Evolutionary conservation across 1,139 yeast genomes (phyloP), one percentile per base, ranked within the genome.

Genomic region (Kurtzmaniella quercitrusa): DNA sequence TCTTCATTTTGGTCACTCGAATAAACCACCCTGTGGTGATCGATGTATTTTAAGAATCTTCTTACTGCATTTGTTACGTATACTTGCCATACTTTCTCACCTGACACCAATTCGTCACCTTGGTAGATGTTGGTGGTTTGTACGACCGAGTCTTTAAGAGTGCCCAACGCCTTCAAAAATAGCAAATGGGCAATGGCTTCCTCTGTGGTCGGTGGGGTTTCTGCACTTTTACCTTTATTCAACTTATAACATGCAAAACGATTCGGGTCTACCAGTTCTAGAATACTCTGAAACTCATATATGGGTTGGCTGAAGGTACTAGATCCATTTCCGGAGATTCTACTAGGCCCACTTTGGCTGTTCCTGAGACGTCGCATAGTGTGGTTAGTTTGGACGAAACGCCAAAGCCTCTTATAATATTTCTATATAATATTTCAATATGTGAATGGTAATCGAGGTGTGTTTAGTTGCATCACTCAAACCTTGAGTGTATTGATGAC

Each of bases 101-200:
- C 21, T 14, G 36, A 31, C 6, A 31, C 18, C 25, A 42, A 42
- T 17, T 52, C 44, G 11, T 49, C 47, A 8, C 42, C 47, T 10
- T 27, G 31, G 14, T 10, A 11, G 12, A 27, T n/a, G n/a, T n/a
- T n/a, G 3, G 39, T 21, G 8, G 41, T 41, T 12, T 34, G 39
- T 14, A 19, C 14, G 14, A 58, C 46, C 12, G 48, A 41, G 33
- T 45, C 36, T 38, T 63, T 58, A 47, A 67, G 54, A 9, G 47
- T 53, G n/a, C 48, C 49, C 46, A 68, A 62, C 1, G 66, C 60
- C 38, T 52, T 55, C 23, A 69, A 48, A 23, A 69, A 52, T 51
- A 60, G 62, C 45, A 69, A 55, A 50, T 67, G 73, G 4, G 63
- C 58, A 3, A 58, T 47, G 40, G 60, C 41, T 55, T 65, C 51